phyloP scores from a whole-genome alignment of 352 stramenopile species.

The Phytopythium litorale region DNA sequence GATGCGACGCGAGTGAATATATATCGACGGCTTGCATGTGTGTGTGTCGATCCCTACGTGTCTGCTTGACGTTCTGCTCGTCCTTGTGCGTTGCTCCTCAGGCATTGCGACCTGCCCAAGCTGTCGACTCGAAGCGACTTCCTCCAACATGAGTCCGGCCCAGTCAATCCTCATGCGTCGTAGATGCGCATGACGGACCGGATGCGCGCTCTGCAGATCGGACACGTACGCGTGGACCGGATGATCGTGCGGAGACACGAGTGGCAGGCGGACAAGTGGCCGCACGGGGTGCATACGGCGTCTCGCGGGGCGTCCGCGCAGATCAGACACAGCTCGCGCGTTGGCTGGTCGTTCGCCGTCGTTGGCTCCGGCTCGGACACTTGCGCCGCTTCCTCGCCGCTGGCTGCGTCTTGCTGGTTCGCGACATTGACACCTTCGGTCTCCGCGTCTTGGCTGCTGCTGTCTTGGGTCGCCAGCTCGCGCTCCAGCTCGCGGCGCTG shows the following conservation, averaged over 20 bases:
- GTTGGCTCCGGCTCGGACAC: too few relatives aligned
- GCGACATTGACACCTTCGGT: too few relatives aligned
- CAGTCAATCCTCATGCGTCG: constrained; percentile 10
- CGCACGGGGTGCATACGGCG: constrained; percentile 50
- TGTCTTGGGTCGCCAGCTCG: not conserved
- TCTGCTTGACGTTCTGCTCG: not conserved
- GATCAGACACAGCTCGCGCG: constrained; percentile 31
- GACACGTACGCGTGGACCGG: constrained; percentile 25
- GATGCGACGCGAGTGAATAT: constrained; percentile 4
- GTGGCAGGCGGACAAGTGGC: constrained; percentile 45
- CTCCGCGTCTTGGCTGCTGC: not conserved
- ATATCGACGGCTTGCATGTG: not conserved
- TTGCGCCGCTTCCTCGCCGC: not conserved
- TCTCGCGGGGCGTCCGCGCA: constrained; percentile 40
- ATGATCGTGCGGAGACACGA: constrained; percentile 36
- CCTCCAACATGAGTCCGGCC: not conserved
- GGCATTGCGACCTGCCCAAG: not conserved
- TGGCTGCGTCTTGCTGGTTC: not conserved
- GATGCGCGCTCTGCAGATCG: constrained; percentile 41
- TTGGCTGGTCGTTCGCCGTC: constrained; percentile 8
- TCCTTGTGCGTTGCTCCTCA: not conserved
- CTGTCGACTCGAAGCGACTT: too few relatives aligned
- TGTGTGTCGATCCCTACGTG: not conserved
- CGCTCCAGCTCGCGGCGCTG: not conserved
- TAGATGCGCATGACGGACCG: constrained; percentile 45